Evolutionary conservation across 1,284 basidiomycete genomes (phyloP).

Genomic region (Sporisorium graminicola): DNA sequence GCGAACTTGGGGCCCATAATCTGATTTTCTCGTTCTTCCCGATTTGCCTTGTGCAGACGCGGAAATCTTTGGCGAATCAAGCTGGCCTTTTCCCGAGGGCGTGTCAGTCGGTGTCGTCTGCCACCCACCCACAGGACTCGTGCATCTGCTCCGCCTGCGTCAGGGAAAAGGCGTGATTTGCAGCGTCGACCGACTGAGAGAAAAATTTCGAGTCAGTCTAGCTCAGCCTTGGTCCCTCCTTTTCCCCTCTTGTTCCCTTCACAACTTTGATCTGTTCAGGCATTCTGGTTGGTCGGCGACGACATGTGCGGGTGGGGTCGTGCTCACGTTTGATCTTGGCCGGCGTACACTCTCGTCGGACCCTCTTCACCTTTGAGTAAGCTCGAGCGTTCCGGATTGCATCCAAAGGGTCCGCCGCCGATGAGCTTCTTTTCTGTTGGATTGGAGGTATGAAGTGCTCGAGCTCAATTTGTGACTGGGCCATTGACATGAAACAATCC

Average conservation of each 20-base stretch:
- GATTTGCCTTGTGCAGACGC: conserved; percentile 14
- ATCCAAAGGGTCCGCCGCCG: background rate
- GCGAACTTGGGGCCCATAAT: background rate
- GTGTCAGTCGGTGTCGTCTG: conserved; percentile 28
- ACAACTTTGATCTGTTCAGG: conserved; percentile 1
- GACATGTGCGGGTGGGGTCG: background rate
- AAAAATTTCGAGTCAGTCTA: conserved; percentile 5
- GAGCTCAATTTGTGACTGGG: background rate
- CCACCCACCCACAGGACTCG: conserved; percentile 12
- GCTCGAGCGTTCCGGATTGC: background rate
- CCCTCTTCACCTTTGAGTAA: background rate
- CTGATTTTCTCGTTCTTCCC: conserved; percentile 1
- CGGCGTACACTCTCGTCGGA: background rate
- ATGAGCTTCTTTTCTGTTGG: background rate
- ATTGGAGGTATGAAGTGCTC: too few species aligned
- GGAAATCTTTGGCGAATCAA: conserved; percentile 19
- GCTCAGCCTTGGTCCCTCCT: background rate
- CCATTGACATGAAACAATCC: background rate
- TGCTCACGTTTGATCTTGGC: background rate
- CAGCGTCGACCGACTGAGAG: background rate
- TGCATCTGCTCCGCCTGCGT: background rate
- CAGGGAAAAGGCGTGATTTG: conserved; percentile 22
- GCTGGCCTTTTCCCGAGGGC: conserved; percentile 6
- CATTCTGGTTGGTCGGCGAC: conserved; percentile 12
- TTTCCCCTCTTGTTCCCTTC: background rate